phyloP scores from a whole-genome alignment of 2,329 filamentous ascomycete species.

The Aspergillus eucalypticola region DNA sequence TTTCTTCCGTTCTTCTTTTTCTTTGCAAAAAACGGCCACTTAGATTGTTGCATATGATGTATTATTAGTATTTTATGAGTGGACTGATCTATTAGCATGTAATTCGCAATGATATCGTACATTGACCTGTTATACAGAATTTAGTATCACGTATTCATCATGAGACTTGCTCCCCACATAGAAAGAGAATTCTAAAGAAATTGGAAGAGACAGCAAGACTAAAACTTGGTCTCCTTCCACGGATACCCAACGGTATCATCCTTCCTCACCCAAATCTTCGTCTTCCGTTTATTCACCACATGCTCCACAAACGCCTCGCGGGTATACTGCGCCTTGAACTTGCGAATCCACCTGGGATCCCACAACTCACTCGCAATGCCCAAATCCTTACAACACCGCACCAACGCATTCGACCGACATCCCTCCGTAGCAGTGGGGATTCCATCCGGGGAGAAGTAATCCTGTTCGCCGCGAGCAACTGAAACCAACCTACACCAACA shows the following conservation, averaged over 20 bases:
- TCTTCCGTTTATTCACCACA: slow-evolving; percentile 79
- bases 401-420: slow-evolving; percentile 95
- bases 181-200: too few relatives aligned
- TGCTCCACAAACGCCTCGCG: slow-evolving; percentile 91
- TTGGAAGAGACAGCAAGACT: neutral
- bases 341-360: slow-evolving; percentile 88
- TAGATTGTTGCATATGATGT: neutral
- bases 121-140: neutral
- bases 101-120: neutral
- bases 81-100: neutral
- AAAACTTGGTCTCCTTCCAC: slow-evolving; percentile 53
- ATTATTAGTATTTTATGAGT: neutral
- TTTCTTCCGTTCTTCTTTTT: neutral
- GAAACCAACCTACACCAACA: slow-evolving; percentile 70
- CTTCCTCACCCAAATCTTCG: slow-evolving; percentile 83
- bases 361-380: slow-evolving; percentile 93
- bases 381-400: slow-evolving; percentile 97
- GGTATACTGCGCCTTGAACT: slow-evolving; percentile 72
- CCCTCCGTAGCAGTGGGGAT: slow-evolving; percentile 95
- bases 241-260: slow-evolving; percentile 71
- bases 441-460: slow-evolving; percentile 85
- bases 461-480: slow-evolving; percentile 90
- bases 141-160: too few relatives aligned
- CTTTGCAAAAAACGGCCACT: too few relatives aligned
- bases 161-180: too few relatives aligned